These are phyloP conservation scores for Ceratobasidium sp. DNA, from an alignment of 1,284 basidiomycete genomes.

Conservation along the genomic window DNA sequence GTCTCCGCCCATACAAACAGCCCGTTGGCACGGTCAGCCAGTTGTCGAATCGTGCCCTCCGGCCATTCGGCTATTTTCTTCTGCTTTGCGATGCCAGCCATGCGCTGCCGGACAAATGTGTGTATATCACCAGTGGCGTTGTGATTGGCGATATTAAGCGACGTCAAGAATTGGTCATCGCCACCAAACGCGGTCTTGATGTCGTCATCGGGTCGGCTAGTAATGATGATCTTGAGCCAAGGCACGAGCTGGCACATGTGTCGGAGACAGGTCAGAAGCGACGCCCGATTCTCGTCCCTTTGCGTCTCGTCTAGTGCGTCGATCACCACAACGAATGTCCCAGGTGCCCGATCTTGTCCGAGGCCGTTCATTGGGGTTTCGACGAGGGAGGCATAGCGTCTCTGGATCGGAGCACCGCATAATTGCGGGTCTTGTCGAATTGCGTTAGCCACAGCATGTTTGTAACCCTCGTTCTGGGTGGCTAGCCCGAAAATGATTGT, in stretches of 20 bases:
- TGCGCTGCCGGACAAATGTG: not conserved
- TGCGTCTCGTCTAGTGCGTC: conserved; percentile 2
- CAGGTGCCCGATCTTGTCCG: not conserved
- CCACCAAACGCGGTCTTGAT: conserved; percentile 3
- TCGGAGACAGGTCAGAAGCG: not conserved
- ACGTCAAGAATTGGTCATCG: not conserved
- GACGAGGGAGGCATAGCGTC: not conserved
- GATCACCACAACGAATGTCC: not conserved
- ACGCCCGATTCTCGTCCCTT: not conserved
- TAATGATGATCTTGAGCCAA: conserved; percentile 31
- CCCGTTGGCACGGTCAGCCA: not conserved
- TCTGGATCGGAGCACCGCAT: not conserved
- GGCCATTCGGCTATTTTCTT: not conserved
- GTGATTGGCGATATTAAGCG: not conserved
- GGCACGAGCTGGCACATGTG: conserved; percentile 6
- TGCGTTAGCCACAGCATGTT: not conserved
- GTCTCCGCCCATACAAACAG: conserved; percentile 22
- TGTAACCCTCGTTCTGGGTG: not conserved
- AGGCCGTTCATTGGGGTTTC: not conserved
- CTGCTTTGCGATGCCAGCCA: not conserved
- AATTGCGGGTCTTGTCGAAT: conserved; percentile 6
- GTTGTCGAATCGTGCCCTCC: not conserved
- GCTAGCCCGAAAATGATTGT: conserved; percentile 5
- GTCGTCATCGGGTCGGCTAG: too few species aligned
- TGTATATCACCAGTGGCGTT: not conserved